Percentiles rank a stretch among this genome's conserved stretches.
phyloP scores from a whole-genome alignment of 371 early-diverging fungal species.

The Entomophthora muscae region DNA sequence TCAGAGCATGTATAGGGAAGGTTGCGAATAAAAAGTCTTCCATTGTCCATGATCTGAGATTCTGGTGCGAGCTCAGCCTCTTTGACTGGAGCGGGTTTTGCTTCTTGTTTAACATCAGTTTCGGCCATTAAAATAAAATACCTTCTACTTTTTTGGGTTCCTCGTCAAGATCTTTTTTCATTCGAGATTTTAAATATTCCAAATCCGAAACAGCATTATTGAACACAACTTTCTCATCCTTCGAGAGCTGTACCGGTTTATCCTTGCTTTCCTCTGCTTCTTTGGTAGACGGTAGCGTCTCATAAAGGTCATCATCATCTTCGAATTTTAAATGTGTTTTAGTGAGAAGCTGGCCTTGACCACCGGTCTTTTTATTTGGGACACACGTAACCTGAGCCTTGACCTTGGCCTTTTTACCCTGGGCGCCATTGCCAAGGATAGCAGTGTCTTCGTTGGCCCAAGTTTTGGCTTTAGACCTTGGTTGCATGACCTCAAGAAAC shows the following conservation, averaged over 20 bases:
- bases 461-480: conserved; percentile 55
- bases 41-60: conserved; percentile 76
- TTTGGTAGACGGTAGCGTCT: conserved; percentile 24
- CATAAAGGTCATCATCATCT: conserved; percentile 49
- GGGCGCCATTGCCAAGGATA: conserved; percentile 11
- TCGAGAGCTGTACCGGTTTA: conserved; percentile 14
- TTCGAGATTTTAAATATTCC: conserved; percentile 45
- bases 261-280: conserved; percentile 17
- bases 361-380: conserved; percentile 35
- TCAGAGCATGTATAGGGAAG: conserved; percentile 77
- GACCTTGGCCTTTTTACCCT: conserved; percentile 19
- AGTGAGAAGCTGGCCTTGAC: conserved; percentile 28
- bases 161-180: conserved; percentile 15
- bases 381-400: conserved; percentile 22
- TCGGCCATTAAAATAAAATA: neutral
- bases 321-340: conserved; percentile 37
- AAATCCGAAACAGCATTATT: conserved; percentile 28
- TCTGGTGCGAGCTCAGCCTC: conserved; percentile 20
- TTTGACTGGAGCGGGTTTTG: conserved; percentile 11
- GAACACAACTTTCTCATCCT: conserved; percentile 3
- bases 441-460: conserved; percentile 82
- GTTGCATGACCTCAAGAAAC: conserved; percentile 78
- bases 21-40: conserved; percentile 84
- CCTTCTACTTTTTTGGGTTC: neutral
- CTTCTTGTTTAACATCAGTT: conserved; percentile 11